Evolutionary conservation across 2,329 filamentous ascomycete genomes (phyloP), one percentile per base, ranked within the genome.

Genomic region (Cladophialophora exuberans): DNA sequence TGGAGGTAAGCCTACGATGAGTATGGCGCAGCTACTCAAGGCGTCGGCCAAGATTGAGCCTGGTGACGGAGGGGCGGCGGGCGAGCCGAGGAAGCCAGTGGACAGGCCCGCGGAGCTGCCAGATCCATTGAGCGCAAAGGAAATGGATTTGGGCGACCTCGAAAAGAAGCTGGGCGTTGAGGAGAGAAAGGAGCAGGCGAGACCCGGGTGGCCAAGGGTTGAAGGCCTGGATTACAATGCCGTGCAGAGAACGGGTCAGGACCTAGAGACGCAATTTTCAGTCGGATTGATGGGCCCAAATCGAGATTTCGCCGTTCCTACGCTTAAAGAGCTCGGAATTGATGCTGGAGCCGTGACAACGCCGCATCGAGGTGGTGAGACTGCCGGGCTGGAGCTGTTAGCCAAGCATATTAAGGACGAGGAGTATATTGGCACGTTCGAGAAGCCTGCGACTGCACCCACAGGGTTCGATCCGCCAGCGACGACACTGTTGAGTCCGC

Each of bases 361-460:
- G 4, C 81, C 82, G 1, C 85, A 89, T 64, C 78, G 80, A 4
- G 88, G 88, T 23, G 88, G 88, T n/a, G 88, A 92, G 70, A 83
- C 77, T 1, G 65, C 80, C 1, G 87, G 87, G 0, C 71, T 91
- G 3, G 67, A 77, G 58, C 73, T 74, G 25, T 77, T 92, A 1
- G 74, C 80, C 6, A 71, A 78, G 3, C 82, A 89, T 26, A 78
- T 88, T 55, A 72, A 76, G 2, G 74, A 90, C 58, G 77, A 82
- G 55, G 77, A 82, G 49, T 91, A 89, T 67, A 84, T 84, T 0
- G 86, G 85, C 1, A 89, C 83, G 0, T 92, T 92, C 64, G 81
- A 85, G 65, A 92, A 92, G 68, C 88, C 88, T 1, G 84, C 85
- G 54, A 90, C 87, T 0, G 88, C 84, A 30, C 88, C 88, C 0